A percentile compares a stretch with the other conserved stretches of the same genome.
Evolutionary conservation across 1,139 yeast species (phyloP).

Genomic region (Kodamaea derodonti): DNA sequence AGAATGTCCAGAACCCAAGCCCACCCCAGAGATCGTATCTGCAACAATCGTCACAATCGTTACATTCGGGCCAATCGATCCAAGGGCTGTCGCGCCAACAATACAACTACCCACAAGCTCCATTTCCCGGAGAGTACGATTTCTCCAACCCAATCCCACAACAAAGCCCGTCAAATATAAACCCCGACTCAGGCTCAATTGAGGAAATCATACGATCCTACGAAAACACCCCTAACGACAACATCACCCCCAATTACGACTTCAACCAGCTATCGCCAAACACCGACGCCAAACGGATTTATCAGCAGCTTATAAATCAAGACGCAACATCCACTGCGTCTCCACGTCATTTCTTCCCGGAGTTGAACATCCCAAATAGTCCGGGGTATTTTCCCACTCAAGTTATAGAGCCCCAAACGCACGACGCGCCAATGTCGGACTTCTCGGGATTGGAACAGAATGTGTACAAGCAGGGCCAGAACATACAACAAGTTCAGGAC

Average conservation of each 20-base stretch:
- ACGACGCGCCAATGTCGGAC: conserved; percentile 8
- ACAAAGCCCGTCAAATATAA: too few relatives aligned
- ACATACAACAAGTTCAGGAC: conserved; percentile 56
- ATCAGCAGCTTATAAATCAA: conserved; percentile 29
- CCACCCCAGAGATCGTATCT: too few relatives aligned
- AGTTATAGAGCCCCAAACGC: conserved; percentile 6
- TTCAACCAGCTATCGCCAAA: not conserved
- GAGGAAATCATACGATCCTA: conserved; percentile 37
- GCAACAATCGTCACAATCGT: too few relatives aligned
- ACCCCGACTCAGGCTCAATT: conserved; percentile 19
- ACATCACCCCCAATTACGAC: not conserved
- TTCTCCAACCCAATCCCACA: conserved; percentile 2
- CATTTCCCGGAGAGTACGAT: too few relatives aligned
- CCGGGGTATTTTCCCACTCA: conserved; percentile 1
- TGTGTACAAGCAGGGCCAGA: conserved; percentile 48
- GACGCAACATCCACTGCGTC: conserved; percentile 28
- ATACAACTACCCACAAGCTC: too few relatives aligned
- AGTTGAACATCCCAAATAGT: conserved; percentile 16
- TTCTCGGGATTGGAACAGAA: conserved; percentile 39
- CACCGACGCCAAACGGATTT: conserved; percentile 22
- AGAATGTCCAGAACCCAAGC: too few relatives aligned
- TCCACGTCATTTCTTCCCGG: conserved; percentile 34
- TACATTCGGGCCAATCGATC: too few relatives aligned
- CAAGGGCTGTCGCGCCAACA: too few relatives aligned
- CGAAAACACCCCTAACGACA: conserved; percentile 19